A percentile compares a stretch with the other conserved stretches of the same genome.
Conservation (phyloP, 1,139 yeast species). For the Saccharomycopsis hybrid region DNA sequence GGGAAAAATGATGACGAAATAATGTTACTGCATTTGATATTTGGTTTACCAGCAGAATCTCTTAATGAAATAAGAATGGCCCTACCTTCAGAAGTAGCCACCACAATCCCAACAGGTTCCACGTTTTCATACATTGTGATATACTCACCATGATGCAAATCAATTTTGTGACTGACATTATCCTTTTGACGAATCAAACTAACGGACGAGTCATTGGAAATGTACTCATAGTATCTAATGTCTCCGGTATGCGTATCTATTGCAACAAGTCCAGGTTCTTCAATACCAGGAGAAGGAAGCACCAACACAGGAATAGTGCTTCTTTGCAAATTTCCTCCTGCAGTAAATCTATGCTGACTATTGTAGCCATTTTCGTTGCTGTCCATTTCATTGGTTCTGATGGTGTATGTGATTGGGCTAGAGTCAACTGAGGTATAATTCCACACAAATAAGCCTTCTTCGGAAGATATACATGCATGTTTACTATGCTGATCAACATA, state of each 20-base stretch:
- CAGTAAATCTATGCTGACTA: too few species aligned
- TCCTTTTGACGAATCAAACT: constrained; percentile 23
- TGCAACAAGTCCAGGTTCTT: constrained; percentile 66
- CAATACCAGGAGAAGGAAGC: constrained; percentile 53
- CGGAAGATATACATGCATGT: constrained; percentile 49
- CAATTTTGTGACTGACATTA: constrained; percentile 28
- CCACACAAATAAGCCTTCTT: constrained; percentile 59
- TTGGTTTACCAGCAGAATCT: constrained; percentile 63
- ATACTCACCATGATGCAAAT: constrained; percentile 44
- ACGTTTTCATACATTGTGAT: constrained; percentile 53
- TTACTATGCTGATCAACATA: constrained; percentile 47
- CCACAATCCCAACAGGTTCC: constrained; percentile 69
- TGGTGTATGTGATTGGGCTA: constrained; percentile 43
- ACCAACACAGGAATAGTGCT: constrained; percentile 58
- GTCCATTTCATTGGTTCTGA: too few species aligned
- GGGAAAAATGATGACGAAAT: constrained; percentile 13
- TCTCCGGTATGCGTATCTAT: constrained; percentile 51
- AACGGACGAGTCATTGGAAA: constrained; percentile 25
- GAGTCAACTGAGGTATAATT: constrained; percentile 54
- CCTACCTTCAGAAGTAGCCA: constrained; percentile 69
- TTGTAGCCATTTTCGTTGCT: too few species aligned
- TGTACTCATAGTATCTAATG: constrained; percentile 58
- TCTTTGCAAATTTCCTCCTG: too few species aligned
- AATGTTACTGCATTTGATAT: constrained; percentile 7
- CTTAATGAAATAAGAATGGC: constrained; percentile 57